Evolutionary conservation across 371 early-diverging fungal species (phyloP), one percentile per base, ranked within the genome.

Genomic region (Apophysomyces variabilis): DNA sequence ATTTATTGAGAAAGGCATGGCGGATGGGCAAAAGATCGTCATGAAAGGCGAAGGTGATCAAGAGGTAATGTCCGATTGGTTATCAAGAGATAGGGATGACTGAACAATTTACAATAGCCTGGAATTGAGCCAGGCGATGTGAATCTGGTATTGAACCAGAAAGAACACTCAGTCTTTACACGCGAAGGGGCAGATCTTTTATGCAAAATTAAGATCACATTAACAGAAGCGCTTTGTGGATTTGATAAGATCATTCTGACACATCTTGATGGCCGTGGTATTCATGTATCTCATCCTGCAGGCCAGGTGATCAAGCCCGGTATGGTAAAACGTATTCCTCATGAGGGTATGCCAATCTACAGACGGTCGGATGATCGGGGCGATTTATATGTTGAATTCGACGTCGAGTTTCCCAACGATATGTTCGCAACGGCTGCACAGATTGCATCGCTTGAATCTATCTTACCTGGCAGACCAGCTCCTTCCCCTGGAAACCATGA

Each of bases 341-440:
- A 90, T 67, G 96, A 99, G 81, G 99, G 99, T 62, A 97, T 99
- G 97, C 99, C 99, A 46, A 89, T 85, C 66, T 92, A 89, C 82
- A 90, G 88, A 71, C 86, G 92, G 32, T 95, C 95, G 58, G 94
- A 93, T 71, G 88, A 90, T 70, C 88, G 89, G 72, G 99, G 99
- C 60, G 92, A 95, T 82, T 82, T 99, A 32, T 95, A 90, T 78
- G 76, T 98, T 71, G 87, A 90, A 62, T 99, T 99, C 75, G 92
- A 93, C 43, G 86, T 99, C 62, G 89, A 89, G 71, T 99, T 99
- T 90, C 99, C 99, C n/a, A 72, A 82, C 50, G 75, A 89, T 54
- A 86, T 89, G 78, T 96, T 95, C 88, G 74, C 89, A 54, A 58
- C 83, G 7, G 72, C 77, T 47, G 83, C 82, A 38, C 65, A 84